phyloP scores from a whole-genome alignment of 2,329 filamentous ascomycete species.

The Rhytidhysteron rufulum region DNA sequence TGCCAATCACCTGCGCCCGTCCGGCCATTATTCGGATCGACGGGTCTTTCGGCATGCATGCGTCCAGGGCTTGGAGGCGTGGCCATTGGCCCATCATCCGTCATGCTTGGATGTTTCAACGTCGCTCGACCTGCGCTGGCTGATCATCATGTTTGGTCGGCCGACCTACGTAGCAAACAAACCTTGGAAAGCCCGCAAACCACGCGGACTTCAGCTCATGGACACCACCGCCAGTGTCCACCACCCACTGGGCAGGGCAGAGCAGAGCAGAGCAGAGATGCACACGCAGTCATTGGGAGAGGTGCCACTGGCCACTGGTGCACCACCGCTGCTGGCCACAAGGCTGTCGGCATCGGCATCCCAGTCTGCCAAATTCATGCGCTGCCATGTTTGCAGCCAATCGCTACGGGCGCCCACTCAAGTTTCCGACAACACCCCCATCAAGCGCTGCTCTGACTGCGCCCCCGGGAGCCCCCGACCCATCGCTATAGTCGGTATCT shows the following conservation, averaged over 20 bases:
- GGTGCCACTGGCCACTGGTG: no score
- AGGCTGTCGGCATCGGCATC: slow-evolving; percentile 2
- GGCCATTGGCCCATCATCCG: slow-evolving; percentile 9
- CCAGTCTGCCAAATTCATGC: slow-evolving; percentile 4
- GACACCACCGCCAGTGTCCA: no score
- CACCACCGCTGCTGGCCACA: slow-evolving; percentile 7
- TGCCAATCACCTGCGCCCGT: no score
- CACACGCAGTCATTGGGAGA: neutral
- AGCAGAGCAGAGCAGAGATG: neutral
- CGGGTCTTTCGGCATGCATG: neutral
- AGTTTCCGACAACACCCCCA: slow-evolving; percentile 14
- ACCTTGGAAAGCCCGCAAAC: slow-evolving; percentile 6
- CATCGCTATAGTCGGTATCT: neutral
- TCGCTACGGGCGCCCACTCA: slow-evolving; percentile 11
- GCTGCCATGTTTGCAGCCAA: slow-evolving; percentile 12
- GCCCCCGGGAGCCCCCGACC: slow-evolving; percentile 1
- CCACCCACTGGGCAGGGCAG: no score
- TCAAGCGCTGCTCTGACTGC: slow-evolving; percentile 31
- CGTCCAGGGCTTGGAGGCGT: neutral
- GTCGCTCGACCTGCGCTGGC: slow-evolving; percentile 2
- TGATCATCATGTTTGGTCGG: slow-evolving; percentile 6
- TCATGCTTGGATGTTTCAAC: slow-evolving; percentile 7
- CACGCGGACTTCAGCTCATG: neutral
- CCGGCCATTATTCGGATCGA: no score
- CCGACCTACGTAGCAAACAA: slow-evolving; percentile 6